phyloP scores from a whole-genome alignment of 805 yeast species.

The Crinitomyces ghanaensis region DNA sequence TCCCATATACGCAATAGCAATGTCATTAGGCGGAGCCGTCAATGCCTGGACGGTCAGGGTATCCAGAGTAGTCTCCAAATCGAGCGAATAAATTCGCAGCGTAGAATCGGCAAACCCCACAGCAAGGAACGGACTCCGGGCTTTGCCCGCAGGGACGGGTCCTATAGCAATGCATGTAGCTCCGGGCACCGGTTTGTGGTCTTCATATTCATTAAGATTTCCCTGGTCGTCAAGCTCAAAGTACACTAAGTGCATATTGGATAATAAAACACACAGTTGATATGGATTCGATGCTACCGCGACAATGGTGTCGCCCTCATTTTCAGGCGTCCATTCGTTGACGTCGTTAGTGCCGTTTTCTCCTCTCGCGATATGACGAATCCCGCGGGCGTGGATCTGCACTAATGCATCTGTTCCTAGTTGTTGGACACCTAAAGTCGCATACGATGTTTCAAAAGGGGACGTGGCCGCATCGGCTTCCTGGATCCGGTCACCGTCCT shows the following conservation, averaged over 20 bases:
- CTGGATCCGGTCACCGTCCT: conserved; percentile 75
- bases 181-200: conserved; percentile 42
- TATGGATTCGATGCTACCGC: conserved; percentile 50
- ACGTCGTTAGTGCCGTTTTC: conserved; percentile 24
- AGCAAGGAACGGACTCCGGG: conserved; percentile 47
- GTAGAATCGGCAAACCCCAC: conserved; percentile 65
- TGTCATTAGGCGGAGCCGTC: conserved; percentile 37
- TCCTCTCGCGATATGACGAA: conserved; percentile 49
- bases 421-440: conserved; percentile 59
- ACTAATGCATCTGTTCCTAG: conserved; percentile 52
- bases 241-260: conserved; percentile 66
- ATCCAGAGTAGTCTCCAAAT: conserved; percentile 48
- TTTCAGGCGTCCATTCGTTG: conserved; percentile 77
- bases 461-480: conserved; percentile 59
- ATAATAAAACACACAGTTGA: conserved; percentile 61
- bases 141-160: conserved; percentile 36
- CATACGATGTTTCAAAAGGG: conserved; percentile 41
- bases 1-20: conserved; percentile 27
- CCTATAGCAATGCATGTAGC: conserved; percentile 38
- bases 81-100: conserved; percentile 54
- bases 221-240: conserved; percentile 66
- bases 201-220: conserved; percentile 59
- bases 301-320: conserved; percentile 47
- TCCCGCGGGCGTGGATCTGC: conserved; percentile 63
- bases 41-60: conserved; percentile 54